Evolutionary conservation across 345 rosid genomes (phyloP), one percentile per base, ranked within the genome.

Genomic region (Gossypium turneri): DNA sequence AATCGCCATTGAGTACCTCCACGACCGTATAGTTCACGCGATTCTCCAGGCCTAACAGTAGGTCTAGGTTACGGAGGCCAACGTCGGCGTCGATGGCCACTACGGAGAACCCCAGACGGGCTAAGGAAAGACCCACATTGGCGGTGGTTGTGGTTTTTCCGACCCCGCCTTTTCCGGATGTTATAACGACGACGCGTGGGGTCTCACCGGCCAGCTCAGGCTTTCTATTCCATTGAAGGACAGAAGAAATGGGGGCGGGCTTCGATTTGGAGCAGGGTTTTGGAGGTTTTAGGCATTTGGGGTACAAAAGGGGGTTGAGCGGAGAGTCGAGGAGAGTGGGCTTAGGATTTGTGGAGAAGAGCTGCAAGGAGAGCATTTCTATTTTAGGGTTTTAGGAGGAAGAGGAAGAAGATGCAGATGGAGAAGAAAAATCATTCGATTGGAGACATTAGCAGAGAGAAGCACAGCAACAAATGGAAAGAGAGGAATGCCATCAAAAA

Each of bases 151-250:
- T 95, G 2, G 99, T 95, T 77, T 95, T 95, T 0, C 99, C 98
- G 64, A 95, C 98, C 9, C 99, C 99, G 7, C 97, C 99, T 84
- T 95, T 95, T 3, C 99, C 99, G 62, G 99, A 95, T 72, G 98
- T 95, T 71, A 95, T 95, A 5, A 95, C 99, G 16, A 91, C 97
- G 17, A 95, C 92, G 0, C 99, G 92, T 9, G 98, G 98, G 16
- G 97, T 92, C 29, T 92, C 93, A n/a, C 99, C 99, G 70, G 99
- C 87, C 51, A 95, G 80, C 69, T 95, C 86, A 5, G 99, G 99
- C 81, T 91, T 92, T 9, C 99, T 82, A 78, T 92, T 95, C 84
- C 90, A 91, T 57, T 20, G 17, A 24, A 59, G 38, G 63, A 24
- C 38, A 1, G 63, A 59, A 3, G 63, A 59, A 59, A 59, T 24